Percentiles rank a stretch among this genome's conserved stretches.
Evolutionary conservation across 768 basidiomycete genomes (phyloP).

Genomic region (Pleurotus pulmonarius): DNA sequence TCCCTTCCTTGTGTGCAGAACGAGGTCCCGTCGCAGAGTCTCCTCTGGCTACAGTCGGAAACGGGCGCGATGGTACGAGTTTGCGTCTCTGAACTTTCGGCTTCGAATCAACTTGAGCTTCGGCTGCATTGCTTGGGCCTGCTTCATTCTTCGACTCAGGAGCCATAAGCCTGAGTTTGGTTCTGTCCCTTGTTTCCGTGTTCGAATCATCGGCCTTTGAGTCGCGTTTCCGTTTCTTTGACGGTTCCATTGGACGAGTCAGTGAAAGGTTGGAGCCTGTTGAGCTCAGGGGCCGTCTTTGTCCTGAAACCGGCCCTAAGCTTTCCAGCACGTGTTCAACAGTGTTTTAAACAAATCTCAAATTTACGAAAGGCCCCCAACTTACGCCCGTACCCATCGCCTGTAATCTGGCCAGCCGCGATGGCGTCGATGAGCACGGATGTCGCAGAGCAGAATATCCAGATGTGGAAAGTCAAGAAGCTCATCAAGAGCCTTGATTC

Average conservation of each 20-base stretch:
- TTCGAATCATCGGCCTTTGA: neutral
- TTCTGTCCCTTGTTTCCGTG: neutral
- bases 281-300: slow-evolving; percentile 5
- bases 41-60: slow-evolving; percentile 70
- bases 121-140: slow-evolving; percentile 18
- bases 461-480: slow-evolving; percentile 99
- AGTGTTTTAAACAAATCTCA: neutral
- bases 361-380: slow-evolving; percentile 17
- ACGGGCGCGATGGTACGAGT: slow-evolving; percentile 71
- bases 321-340: too few relatives aligned
- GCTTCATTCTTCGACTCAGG: slow-evolving; percentile 1
- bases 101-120: slow-evolving; percentile 33
- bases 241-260: slow-evolving; percentile 13
- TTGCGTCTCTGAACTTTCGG: slow-evolving; percentile 27
- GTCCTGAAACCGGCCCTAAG: too few relatives aligned
- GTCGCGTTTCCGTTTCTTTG: slow-evolving; percentile 3
- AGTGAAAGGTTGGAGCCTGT: slow-evolving; percentile 15
- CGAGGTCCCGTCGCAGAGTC: slow-evolving; percentile 79
- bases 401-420: slow-evolving; percentile 2
- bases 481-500: slow-evolving; percentile 97
- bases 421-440: slow-evolving; percentile 75
- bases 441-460: slow-evolving; percentile 89
- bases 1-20: slow-evolving; percentile 75
- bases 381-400: slow-evolving; percentile 10
- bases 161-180: neutral